Evolutionary conservation across 345 rosid genomes (phyloP).

Genomic region (Hypericum perforatum): DNA sequence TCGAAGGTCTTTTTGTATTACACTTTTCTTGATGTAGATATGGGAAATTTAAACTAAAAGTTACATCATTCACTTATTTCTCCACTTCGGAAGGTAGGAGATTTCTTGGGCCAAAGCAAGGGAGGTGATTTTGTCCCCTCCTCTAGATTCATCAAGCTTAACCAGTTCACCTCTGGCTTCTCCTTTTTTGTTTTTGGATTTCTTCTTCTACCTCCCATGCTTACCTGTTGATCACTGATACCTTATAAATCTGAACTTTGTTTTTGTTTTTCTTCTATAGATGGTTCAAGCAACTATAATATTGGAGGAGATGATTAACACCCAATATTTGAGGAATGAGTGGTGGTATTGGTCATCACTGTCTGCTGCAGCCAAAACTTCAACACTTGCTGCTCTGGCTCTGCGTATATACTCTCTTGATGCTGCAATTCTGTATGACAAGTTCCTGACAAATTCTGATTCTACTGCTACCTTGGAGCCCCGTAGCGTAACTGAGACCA

Average conservation of each 20-base stretch:
- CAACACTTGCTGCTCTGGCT: slow-evolving; percentile 71
- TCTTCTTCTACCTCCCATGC: background rate
- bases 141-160: too few relatives aligned
- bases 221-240: background rate
- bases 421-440: slow-evolving; percentile 66
- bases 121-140: too few relatives aligned
- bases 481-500: slow-evolving; percentile 24
- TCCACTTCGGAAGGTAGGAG: too few relatives aligned
- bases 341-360: slow-evolving; percentile 99
- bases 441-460: slow-evolving; percentile 24
- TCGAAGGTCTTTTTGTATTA: too few relatives aligned
- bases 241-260: background rate
- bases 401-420: slow-evolving; percentile 77
- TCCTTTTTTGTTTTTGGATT: too few relatives aligned
- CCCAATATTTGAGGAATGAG: slow-evolving; percentile 64
- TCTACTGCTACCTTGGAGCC: slow-evolving; percentile 31
- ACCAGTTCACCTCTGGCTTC: too few relatives aligned
- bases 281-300: slow-evolving; percentile 79
- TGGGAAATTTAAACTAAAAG: too few relatives aligned
- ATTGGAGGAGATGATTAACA: slow-evolving; percentile 83
- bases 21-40: too few relatives aligned
- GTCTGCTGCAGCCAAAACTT: slow-evolving; percentile 76
- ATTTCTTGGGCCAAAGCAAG: too few relatives aligned
- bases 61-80: too few relatives aligned
- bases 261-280: slow-evolving; percentile 27